Evolutionary conservation across 140 eudicot species (phyloP).

Genomic region (Ambrosia hybrid): DNA sequence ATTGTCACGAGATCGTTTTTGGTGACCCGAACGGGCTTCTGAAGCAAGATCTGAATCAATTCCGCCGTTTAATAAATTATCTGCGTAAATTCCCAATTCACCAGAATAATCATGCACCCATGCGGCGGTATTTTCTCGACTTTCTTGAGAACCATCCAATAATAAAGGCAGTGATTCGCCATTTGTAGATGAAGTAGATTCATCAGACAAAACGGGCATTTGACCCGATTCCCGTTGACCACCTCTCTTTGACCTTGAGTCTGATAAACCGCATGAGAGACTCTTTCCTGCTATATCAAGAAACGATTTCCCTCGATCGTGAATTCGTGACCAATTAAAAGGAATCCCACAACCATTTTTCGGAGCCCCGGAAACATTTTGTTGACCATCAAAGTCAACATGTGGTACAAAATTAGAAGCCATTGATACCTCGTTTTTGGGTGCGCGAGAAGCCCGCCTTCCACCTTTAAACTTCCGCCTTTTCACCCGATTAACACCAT

Average conservation of each 20-base stretch:
- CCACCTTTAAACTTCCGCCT: conserved; percentile 70
- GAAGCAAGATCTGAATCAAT: conserved; percentile 81
- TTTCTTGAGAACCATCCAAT: conserved; percentile 72
- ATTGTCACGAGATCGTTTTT: conserved; percentile 30
- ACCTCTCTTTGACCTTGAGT: conserved; percentile 57
- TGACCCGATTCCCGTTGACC: conserved; percentile 46
- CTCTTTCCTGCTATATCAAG: conserved; percentile 92
- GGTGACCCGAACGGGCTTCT: conserved; percentile 67
- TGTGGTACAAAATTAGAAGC: conserved; percentile 73
- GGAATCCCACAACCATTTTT: conserved; percentile 90
- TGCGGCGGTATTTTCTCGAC: conserved; percentile 57
- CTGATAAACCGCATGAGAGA: conserved; percentile 94
- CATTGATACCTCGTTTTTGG: conserved; percentile 72
- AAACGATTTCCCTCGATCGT: conserved; percentile 72
- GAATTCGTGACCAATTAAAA: conserved; percentile 97
- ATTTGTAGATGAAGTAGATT: conserved; percentile 62
- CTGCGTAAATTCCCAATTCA: conserved; percentile 85
- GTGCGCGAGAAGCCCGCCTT: conserved; percentile 51
- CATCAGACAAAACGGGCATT: conserved; percentile 53
- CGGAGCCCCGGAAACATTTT: conserved; percentile 58
- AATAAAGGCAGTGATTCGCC: conserved; percentile 79
- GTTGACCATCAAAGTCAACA: conserved; percentile 42
- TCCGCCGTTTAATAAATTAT: conserved; percentile 60
- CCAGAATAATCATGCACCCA: conserved; percentile 97
- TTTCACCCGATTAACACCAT: conserved; percentile 54